Base-by-base conservation (phyloP, 192 early-diverging fungal species). In the Lobosporangium transversale region DNA sequence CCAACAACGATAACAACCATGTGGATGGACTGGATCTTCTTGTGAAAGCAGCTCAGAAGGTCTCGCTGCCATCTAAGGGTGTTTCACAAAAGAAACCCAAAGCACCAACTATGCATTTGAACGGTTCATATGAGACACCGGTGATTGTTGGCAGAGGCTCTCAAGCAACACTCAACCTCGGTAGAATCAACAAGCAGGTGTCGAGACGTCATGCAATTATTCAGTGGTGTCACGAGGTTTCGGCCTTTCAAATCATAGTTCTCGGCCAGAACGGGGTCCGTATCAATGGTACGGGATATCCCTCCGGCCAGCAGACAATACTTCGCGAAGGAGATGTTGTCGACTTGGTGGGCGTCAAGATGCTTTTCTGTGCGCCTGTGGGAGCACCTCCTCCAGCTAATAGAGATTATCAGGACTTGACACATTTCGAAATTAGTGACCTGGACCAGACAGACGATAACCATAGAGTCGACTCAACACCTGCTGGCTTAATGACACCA, bases 181-280 rank as follows among this genome's bases (percentile, higher is more conserved):
- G 82, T 15, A 70, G 78, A 24, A 53, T 83, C 23, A 86, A 86
- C 62, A 69, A 80, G 29, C 81, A 84, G 49, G 79, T 86, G 17
- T 82, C 80, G n/a, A 81, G 85, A 42, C 69, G 74, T 26, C 85
- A 86, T 64, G 67, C 80, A 2, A 74, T 83, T 23, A 68, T 86
- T 42, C 54, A 79, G 27, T 82, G 70, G 65, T 62, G 60, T 24
- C 4, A 29, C 26, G 42, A 60, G 7, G 23, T 45, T 8, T 15
- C 43, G 12, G 35, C 42, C 2, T 86, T 84, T 56, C 76, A 84
- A 50, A 63, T 86, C 18, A 70, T 42, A 3, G 85, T 86, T 14
- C 62, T 84, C 17, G 85, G 85, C 2, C 66, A 84, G 21, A 86
- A 86, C 36, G 85, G 85, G 21, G 64, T 70, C 20, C 65, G 62